These are phyloP conservation scores for Sinapis alba DNA, from an alignment of 441 rosid genomes.

Conservation along the genomic window DNA sequence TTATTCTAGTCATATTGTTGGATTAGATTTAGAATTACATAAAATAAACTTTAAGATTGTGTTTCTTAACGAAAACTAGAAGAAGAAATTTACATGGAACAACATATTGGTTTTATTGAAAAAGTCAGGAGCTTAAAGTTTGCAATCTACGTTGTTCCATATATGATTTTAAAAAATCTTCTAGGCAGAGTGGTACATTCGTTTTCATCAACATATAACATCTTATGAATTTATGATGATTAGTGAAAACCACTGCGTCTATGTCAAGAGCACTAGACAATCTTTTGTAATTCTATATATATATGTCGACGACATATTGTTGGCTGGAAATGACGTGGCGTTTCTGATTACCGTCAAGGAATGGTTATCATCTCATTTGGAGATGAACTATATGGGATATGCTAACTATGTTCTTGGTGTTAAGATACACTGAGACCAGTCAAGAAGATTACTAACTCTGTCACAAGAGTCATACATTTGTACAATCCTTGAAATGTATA, in stretches of 20 bases:
- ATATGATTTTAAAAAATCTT: neutral
- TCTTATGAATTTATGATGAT: slow-evolving; percentile 8
- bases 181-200: neutral
- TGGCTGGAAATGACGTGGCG: neutral
- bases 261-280: slow-evolving; percentile 12
- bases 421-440: neutral
- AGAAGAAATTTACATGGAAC: slow-evolving; percentile 6
- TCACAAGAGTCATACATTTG: neutral
- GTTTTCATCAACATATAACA: neutral
- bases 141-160: neutral
- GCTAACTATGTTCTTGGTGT: neutral
- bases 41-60: neutral
- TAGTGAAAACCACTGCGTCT: slow-evolving; percentile 4
- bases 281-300: neutral
- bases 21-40: slow-evolving; percentile 1
- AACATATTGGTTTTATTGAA: neutral
- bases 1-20: neutral
- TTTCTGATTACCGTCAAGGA: neutral
- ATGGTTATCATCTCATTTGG: slow-evolving; percentile 2
- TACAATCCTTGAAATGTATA: neutral
- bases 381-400: neutral
- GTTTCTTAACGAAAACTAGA: neutral
- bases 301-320: neutral
- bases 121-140: neutral
- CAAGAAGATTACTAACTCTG: neutral